Evolutionary conservation across 768 basidiomycete species (phyloP).

Genomic region (Xanthoconium purpureum): DNA sequence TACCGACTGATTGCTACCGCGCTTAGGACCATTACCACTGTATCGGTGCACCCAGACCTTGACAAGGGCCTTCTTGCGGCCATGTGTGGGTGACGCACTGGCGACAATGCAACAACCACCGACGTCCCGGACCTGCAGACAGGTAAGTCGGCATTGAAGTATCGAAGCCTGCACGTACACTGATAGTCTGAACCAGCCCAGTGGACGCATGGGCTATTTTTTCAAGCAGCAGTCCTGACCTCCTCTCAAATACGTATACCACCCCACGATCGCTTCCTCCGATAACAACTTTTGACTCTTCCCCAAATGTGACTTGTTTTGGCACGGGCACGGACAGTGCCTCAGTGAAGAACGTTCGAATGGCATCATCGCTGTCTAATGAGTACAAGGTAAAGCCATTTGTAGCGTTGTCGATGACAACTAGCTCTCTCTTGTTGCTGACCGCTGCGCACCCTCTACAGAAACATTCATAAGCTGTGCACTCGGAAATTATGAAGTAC

Average conservation of each 20-base stretch:
- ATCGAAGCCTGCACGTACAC: too few relatives aligned
- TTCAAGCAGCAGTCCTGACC: not conserved
- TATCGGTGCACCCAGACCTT: not conserved
- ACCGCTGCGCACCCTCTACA: conserved; percentile 6
- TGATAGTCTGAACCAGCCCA: not conserved
- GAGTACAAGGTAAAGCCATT: not conserved
- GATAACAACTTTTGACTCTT: conserved; percentile 4
- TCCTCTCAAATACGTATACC: conserved; percentile 6
- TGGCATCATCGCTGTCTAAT: not conserved
- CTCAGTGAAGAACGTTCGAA: not conserved
- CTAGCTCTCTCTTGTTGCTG: not conserved
- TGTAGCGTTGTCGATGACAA: conserved; percentile 7
- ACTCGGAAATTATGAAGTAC: too few relatives aligned
- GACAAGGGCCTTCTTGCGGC: not conserved
- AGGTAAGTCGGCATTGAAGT: too few relatives aligned
- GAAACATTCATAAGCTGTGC: too few relatives aligned
- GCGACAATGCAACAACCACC: not conserved
- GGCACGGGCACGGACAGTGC: not conserved
- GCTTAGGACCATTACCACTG: too few relatives aligned
- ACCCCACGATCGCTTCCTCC: conserved; percentile 3
- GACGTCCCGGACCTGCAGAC: not conserved
- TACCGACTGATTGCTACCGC: too few relatives aligned
- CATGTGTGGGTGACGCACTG: not conserved
- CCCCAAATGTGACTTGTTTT: conserved; percentile 10
- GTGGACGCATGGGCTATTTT: not conserved